These are phyloP conservation scores for Hymenoscyphus repandus DNA, from an alignment of 2,329 filamentous ascomycete species.

Conservation along the genomic window DNA sequence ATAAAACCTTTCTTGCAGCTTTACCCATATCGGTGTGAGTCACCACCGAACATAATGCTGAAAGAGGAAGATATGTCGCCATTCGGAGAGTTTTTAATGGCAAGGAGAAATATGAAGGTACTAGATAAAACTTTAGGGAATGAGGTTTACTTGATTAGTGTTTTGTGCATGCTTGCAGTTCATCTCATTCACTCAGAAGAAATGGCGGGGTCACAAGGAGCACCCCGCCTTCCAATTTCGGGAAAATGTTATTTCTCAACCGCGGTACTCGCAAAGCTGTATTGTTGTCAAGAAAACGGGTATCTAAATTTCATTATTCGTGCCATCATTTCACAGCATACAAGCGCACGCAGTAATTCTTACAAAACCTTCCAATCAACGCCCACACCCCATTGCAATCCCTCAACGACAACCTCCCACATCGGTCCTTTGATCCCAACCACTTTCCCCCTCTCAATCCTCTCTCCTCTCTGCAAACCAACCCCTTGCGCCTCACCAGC, in stretches of 20 bases:
- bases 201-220: too few relatives aligned
- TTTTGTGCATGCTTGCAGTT: too few relatives aligned
- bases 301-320: background rate
- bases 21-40: background rate
- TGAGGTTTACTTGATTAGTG: too few relatives aligned
- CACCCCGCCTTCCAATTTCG: too few relatives aligned
- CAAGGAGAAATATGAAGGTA: too few relatives aligned
- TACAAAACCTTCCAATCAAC: slow-evolving; percentile 32
- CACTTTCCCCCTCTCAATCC: slow-evolving; percentile 20
- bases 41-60: background rate
- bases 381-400: slow-evolving; percentile 31
- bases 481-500: slow-evolving; percentile 27
- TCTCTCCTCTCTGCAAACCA: slow-evolving; percentile 25
- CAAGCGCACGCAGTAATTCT: background rate
- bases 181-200: too few relatives aligned
- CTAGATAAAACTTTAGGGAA: too few relatives aligned
- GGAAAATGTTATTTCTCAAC: too few relatives aligned
- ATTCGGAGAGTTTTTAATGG: slow-evolving; percentile 1
- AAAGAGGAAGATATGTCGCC: background rate
- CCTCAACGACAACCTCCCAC: slow-evolving; percentile 31
- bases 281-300: too few relatives aligned
- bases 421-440: slow-evolving; percentile 31
- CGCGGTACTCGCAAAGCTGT: too few relatives aligned
- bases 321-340: too few relatives aligned
- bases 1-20: background rate